Percentiles rank a stretch among this genome's conserved stretches.
Conservation (phyloP, 148 eudicot species). For the Gaultheria prostrata region DNA sequence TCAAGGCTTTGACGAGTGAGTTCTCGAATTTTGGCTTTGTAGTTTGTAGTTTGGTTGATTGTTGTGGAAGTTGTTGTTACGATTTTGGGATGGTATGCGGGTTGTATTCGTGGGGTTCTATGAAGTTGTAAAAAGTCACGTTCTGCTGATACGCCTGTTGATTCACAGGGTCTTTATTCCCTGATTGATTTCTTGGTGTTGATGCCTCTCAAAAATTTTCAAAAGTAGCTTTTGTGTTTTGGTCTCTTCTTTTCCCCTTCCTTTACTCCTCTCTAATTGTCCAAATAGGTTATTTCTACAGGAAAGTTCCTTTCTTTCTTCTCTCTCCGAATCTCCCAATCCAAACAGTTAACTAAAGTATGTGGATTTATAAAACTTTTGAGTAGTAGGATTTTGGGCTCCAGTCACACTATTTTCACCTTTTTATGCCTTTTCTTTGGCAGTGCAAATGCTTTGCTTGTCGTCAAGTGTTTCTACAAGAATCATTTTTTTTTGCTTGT, state of each 20-base stretch:
- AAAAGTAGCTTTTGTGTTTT: not conserved
- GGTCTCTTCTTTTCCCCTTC: not conserved
- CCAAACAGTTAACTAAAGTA: not conserved
- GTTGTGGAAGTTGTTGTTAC: not conserved
- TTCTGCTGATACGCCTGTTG: not conserved
- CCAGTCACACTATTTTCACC: not conserved
- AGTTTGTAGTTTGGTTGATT: not conserved
- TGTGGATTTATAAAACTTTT: not conserved
- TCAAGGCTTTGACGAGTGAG: not conserved
- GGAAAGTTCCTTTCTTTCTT: not conserved
- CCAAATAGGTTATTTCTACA: not conserved
- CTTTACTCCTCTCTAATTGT: not conserved
- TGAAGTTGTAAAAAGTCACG: not conserved
- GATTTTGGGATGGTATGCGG: not conserved
- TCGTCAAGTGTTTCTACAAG: not conserved
- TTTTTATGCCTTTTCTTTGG: not conserved
- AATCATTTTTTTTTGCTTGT: not conserved
- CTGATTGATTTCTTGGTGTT: not conserved
- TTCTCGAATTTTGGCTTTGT: not conserved
- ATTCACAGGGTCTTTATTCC: not conserved
- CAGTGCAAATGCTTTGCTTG: not conserved
- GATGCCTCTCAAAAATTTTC: not conserved
- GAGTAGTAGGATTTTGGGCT: no score
- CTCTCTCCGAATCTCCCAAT: no score
- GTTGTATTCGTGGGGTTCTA: no score